A percentile compares a stretch with the other conserved stretches of the same genome.
Conservation (phyloP, 2,329 filamentous ascomycete genomes). For the Huntiella omanensis region DNA sequence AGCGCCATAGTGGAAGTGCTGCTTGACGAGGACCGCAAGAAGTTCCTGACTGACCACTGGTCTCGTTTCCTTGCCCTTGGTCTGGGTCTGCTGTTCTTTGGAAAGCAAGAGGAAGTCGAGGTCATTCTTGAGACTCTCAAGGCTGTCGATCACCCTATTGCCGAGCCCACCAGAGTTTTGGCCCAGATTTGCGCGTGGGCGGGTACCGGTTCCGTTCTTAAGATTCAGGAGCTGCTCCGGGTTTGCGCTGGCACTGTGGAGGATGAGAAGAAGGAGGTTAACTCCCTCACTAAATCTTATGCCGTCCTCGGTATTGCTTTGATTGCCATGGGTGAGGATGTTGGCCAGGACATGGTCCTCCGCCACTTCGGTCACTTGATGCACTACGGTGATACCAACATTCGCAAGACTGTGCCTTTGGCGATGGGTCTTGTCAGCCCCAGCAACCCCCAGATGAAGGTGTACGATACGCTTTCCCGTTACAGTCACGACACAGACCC, state of each 20-base stretch:
- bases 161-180: slow-evolving; percentile 83
- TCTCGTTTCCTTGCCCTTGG: slow-evolving; percentile 90
- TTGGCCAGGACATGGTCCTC: slow-evolving; percentile 96
- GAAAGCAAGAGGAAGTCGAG: slow-evolving; percentile 95
- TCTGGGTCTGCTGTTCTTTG: slow-evolving; percentile 84
- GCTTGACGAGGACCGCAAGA: slow-evolving; percentile 80
- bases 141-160: slow-evolving; percentile 91
- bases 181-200: slow-evolving; percentile 97
- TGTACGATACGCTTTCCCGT: slow-evolving; percentile 91
- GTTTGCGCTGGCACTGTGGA: slow-evolving; percentile 97
- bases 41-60: slow-evolving; percentile 94
- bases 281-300: slow-evolving; percentile 89
- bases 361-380: slow-evolving; percentile 95
- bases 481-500: slow-evolving; percentile 99
- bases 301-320: slow-evolving; percentile 85
- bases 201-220: slow-evolving; percentile 87
- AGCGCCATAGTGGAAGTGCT: slow-evolving; percentile 84
- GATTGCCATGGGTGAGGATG: slow-evolving; percentile 94
- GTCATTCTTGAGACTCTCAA: slow-evolving; percentile 93
- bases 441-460: slow-evolving; percentile 99
- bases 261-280: slow-evolving; percentile 82
- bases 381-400: slow-evolving; percentile 97
- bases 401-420: slow-evolving; percentile 84
- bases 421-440: slow-evolving; percentile 94
- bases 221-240: slow-evolving; percentile 91